A percentile compares a stretch with the other conserved stretches of the same genome.
phyloP scores from a whole-genome alignment of 768 basidiomycete species.

The Termitomyces sp. region DNA sequence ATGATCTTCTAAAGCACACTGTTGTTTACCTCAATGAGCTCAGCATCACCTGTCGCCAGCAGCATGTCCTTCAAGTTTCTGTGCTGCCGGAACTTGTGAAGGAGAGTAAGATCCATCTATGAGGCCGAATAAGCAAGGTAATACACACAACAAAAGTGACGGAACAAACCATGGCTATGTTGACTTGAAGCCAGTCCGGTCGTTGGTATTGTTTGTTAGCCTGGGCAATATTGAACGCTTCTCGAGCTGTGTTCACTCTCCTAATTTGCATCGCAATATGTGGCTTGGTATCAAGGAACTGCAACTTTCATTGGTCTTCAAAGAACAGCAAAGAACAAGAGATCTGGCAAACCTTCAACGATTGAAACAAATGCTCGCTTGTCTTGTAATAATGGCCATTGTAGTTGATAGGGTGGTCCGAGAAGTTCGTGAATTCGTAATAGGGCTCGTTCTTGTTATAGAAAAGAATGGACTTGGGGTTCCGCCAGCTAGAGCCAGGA shows the following conservation, averaged over 20 bases:
- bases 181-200: constrained; percentile 63
- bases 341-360: constrained; percentile 50
- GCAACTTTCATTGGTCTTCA: neutral
- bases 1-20: neutral
- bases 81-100: constrained; percentile 73
- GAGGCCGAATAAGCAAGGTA: neutral
- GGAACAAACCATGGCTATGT: constrained; percentile 51
- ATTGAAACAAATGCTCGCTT: constrained; percentile 74
- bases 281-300: constrained; percentile 59
- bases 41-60: constrained; percentile 60
- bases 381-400: constrained; percentile 64
- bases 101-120: constrained; percentile 67
- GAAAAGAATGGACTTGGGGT: constrained; percentile 44
- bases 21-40: constrained; percentile 57
- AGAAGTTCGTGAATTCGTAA: constrained; percentile 75
- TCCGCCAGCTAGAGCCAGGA: neutral
- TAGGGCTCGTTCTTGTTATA: constrained; percentile 60
- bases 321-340: neutral
- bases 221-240: constrained; percentile 63
- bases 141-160: neutral
- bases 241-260: constrained; percentile 52
- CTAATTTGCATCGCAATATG: constrained; percentile 70
- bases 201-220: constrained; percentile 54
- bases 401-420: constrained; percentile 56
- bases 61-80: constrained; percentile 50